These are phyloP conservation scores for Staphylotrichum longicolle DNA, from an alignment of 495 filamentous ascomycete species.

Conservation along the genomic window DNA sequence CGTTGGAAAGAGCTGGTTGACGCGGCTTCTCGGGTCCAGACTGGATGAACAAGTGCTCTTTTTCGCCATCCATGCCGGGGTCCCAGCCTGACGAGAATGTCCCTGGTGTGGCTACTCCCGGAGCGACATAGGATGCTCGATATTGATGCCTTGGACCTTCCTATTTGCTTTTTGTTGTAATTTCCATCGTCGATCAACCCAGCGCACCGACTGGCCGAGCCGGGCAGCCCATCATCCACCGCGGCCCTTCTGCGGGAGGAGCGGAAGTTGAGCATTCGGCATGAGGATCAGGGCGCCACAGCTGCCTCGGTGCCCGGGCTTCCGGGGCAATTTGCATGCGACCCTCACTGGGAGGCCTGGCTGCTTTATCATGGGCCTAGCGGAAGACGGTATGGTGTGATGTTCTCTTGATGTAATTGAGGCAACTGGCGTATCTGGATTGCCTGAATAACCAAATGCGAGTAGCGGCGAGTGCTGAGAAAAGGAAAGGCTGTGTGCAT, in stretches of 20 bases:
- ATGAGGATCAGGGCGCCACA: neutral
- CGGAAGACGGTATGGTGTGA: too few species aligned
- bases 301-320: conserved; percentile 2
- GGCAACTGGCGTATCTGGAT: too few species aligned
- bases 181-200: too few species aligned
- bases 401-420: too few species aligned
- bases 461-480: too few species aligned
- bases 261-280: conserved; percentile 5
- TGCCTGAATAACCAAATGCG: too few species aligned
- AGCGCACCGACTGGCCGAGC: too few species aligned
- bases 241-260: neutral
- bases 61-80: neutral
- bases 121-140: neutral
- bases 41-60: neutral
- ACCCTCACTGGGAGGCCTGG: conserved; percentile 16
- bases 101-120: too few species aligned
- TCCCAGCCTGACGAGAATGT: too few species aligned
- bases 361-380: neutral
- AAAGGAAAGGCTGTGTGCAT: too few species aligned
- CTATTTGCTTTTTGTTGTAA: too few species aligned
- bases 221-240: neutral
- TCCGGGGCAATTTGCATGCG: conserved; percentile 14
- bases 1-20: neutral
- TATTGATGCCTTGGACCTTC: too few species aligned
- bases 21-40: neutral